phyloP scores from a whole-genome alignment of 768 basidiomycete species.

The Boletus speciosus region DNA sequence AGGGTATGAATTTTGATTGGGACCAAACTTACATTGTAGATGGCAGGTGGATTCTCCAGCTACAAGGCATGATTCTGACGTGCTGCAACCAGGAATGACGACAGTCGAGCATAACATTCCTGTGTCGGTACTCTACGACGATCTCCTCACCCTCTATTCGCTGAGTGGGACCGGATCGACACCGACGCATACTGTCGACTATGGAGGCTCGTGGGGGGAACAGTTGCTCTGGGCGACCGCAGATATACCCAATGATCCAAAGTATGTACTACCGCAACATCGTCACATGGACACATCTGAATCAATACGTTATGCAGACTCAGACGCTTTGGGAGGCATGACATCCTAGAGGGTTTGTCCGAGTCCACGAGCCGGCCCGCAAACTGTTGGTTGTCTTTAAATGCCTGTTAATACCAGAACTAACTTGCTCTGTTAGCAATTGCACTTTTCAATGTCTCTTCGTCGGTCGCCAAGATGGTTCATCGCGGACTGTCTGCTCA shows the following conservation, averaged over 20 bases:
- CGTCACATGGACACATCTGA: neutral
- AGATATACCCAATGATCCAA: slow-evolving; percentile 64
- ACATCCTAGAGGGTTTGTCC: slow-evolving; percentile 54
- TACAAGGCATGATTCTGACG: neutral
- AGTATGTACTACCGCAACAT: slow-evolving; percentile 38
- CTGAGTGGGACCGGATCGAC: slow-evolving; percentile 69
- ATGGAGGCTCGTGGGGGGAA: slow-evolving; percentile 70
- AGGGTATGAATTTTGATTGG: slow-evolving; percentile 80
- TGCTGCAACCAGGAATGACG: slow-evolving; percentile 55
- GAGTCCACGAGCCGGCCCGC: slow-evolving; percentile 60
- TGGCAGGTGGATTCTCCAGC: slow-evolving; percentile 39
- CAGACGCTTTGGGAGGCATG: slow-evolving; percentile 61
- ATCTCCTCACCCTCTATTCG: slow-evolving; percentile 59
- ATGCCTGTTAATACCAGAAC: neutral
- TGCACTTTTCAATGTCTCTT: slow-evolving; percentile 65
- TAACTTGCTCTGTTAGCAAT: slow-evolving; percentile 41
- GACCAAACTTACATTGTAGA: slow-evolving; percentile 77
- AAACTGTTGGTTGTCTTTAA: slow-evolving; percentile 44
- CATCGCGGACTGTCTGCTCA: slow-evolving; percentile 56
- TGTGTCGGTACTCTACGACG: slow-evolving; percentile 61
- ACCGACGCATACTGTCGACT: slow-evolving; percentile 74
- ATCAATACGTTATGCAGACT: slow-evolving; percentile 38
- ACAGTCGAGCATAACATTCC: slow-evolving; percentile 72
- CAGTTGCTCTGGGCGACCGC: slow-evolving; percentile 63
- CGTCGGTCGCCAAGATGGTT: slow-evolving; percentile 67